Evolutionary conservation across 352 stramenopile species (phyloP).

Genomic region (Thalassiosira exigua): DNA sequence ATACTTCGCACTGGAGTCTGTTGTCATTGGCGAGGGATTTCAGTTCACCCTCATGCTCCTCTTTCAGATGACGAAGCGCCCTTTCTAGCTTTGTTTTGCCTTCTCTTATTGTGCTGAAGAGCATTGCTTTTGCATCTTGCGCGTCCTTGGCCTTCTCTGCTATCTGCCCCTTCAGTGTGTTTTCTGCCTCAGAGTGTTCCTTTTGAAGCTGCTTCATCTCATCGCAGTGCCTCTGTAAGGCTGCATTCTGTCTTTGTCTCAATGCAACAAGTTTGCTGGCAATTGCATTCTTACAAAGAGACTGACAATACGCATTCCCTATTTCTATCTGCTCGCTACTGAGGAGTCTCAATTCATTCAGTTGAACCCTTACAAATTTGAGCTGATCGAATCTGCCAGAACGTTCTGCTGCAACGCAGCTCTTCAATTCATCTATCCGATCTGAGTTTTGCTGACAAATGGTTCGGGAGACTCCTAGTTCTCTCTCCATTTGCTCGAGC

Average conservation of each 20-base stretch:
- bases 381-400: too few species aligned
- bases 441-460: too few species aligned
- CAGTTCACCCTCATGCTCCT: constrained; percentile 41
- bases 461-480: too few species aligned
- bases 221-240: constrained; percentile 10
- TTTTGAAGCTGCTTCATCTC: constrained; percentile 25
- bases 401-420: too few species aligned
- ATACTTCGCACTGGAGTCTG: constrained; percentile 12
- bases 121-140: constrained; percentile 47
- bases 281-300: too few species aligned
- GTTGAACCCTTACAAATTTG: too few species aligned
- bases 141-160: constrained; percentile 22
- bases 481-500: not conserved
- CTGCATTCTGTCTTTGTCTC: constrained; percentile 13
- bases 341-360: too few species aligned
- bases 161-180: constrained; percentile 25
- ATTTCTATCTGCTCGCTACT: too few species aligned
- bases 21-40: constrained; percentile 21
- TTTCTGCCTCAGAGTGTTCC: constrained; percentile 12
- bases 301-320: too few species aligned
- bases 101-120: constrained; percentile 46
- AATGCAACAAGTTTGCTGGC: too few species aligned
- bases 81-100: constrained; percentile 35
- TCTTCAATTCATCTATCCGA: too few species aligned
- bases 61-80: constrained; percentile 26